These are phyloP conservation scores for Suhomyces yuchorum DNA, from an alignment of 1,139 yeast genomes.

Conservation along the genomic window DNA sequence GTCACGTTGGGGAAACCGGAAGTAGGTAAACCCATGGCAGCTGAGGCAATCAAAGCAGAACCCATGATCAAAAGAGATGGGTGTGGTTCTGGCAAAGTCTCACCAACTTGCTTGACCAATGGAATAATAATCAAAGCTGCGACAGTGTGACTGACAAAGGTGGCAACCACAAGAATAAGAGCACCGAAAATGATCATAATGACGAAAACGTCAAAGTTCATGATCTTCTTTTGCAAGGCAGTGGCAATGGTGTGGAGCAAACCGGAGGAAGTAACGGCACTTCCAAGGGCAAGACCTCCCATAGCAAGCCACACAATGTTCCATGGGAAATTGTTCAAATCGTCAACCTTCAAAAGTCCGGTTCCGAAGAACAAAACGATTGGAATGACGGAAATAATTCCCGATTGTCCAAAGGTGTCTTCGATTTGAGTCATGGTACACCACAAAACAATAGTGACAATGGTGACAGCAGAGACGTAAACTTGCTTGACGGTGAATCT, in stretches of 20 bases:
- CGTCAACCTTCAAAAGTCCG: slow-evolving; percentile 79
- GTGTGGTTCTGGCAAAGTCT: slow-evolving; percentile 67
- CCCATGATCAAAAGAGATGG: slow-evolving; percentile 78
- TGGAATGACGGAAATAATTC: slow-evolving; percentile 84
- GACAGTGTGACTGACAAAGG: slow-evolving; percentile 93
- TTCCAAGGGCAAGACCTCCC: slow-evolving; percentile 96
- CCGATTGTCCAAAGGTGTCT: slow-evolving; percentile 81
- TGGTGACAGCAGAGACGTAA: slow-evolving; percentile 65
- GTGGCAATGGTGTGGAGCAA: slow-evolving; percentile 75
- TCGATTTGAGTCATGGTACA: slow-evolving; percentile 71
- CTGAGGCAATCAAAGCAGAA: slow-evolving; percentile 80
- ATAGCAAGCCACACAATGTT: slow-evolving; percentile 88
- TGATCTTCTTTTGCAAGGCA: slow-evolving; percentile 61
- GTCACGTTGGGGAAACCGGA: slow-evolving; percentile 97
- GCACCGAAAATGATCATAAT: slow-evolving; percentile 77
- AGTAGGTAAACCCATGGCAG: slow-evolving; percentile 96
- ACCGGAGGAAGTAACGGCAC: slow-evolving; percentile 88
- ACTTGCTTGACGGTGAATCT: slow-evolving; percentile 71
- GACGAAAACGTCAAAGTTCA: slow-evolving; percentile 64
- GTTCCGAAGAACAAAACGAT: slow-evolving; percentile 84
- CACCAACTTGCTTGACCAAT: slow-evolving; percentile 83
- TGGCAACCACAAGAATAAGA: slow-evolving; percentile 79
- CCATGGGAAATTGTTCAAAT: slow-evolving; percentile 93
- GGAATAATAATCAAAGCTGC: slow-evolving; percentile 93
- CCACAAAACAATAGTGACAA: slow-evolving; percentile 80